Conservation (phyloP, 805 yeast species). For the Yamadazyma paraphyllophila region DNA sequence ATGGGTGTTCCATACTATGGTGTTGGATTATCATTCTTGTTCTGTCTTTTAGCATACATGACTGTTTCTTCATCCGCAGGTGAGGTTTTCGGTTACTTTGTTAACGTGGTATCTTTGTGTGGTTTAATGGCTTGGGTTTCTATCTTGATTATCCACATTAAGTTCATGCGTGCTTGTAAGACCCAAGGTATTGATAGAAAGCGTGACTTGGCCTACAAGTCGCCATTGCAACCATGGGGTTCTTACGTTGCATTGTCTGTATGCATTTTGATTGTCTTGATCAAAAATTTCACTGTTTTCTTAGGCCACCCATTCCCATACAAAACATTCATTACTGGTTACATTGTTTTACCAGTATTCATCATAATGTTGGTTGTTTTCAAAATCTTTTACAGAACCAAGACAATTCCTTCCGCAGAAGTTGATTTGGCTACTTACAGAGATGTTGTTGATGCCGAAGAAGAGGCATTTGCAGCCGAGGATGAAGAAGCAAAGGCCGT, state of each 20-base stretch:
- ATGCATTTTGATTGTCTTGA: slow-evolving; percentile 54
- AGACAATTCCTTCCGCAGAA: slow-evolving; percentile 49
- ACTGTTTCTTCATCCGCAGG: slow-evolving; percentile 56
- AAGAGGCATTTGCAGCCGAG: slow-evolving; percentile 34
- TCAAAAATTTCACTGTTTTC: slow-evolving; percentile 74
- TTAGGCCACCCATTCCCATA: slow-evolving; percentile 55
- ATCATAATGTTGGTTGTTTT: slow-evolving; percentile 54
- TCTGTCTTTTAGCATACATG: slow-evolving; percentile 71
- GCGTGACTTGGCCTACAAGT: slow-evolving; percentile 52
- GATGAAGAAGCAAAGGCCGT: slow-evolving; percentile 34
- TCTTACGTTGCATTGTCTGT: slow-evolving; percentile 55
- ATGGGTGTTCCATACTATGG: slow-evolving; percentile 72
- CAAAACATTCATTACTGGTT: slow-evolving; percentile 72
- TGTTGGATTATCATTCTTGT: slow-evolving; percentile 46
- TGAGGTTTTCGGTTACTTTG: slow-evolving; percentile 63
- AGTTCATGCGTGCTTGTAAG: slow-evolving; percentile 61
- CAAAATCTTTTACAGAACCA: slow-evolving; percentile 54
- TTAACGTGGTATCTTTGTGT: slow-evolving; percentile 72
- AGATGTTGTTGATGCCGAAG: slow-evolving; percentile 55
- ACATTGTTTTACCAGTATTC: slow-evolving; percentile 70
- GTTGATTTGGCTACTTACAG: slow-evolving; percentile 60
- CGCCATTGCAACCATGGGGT: slow-evolving; percentile 71
- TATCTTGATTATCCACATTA: slow-evolving; percentile 64
- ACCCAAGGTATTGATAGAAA: slow-evolving; percentile 64
- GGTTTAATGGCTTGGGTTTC: slow-evolving; percentile 76